Evolutionary conservation across 176 grass and related monocot species (phyloP), one percentile per base, ranked within the genome.

Genomic region (sorghum (Sorghum bicolor)): DNA sequence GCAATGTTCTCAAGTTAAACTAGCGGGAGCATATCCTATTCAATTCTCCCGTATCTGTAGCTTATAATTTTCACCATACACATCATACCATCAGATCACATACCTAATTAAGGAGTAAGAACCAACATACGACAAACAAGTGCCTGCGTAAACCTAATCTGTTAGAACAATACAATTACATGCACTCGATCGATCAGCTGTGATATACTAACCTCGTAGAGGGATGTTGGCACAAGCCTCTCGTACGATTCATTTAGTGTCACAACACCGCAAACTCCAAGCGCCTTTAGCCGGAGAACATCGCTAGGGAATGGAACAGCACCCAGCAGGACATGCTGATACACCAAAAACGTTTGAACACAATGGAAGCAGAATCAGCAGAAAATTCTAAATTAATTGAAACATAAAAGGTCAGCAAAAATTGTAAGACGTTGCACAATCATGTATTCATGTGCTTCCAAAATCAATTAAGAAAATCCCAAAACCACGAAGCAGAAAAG

Each of bases 191-290:
- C 65, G 43, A 10, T 82, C 14, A 83, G 58, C 5, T 75, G 30
- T 33, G 12, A 76, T 13, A 13, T 4, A 57, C 73, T 24, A 84
- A 98, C 96, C 86, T 86, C 75, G 52, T 98, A 98, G n/a, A 98
- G 64, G 28, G 87, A 90, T 44, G 57, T 75, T 53, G 96, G 91
- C 37, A 98, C 96, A 29, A 98, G 91, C 48, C 93, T 92, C 88
- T 98, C 96, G 65, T 95, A 98, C 20, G 93, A 94, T 81, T 98
- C 93, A 48, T 98, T 98, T 47, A 98, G 55, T 74, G 96, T 98
- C 50, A 98, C 89, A 12, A 98, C 93, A 29, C 96, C 93, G 32
- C 81, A 84, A 81, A 98, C 96, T 83, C 96, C 93, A 73, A 98
- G 89, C 75, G 87, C 71, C 87, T 96, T 92, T 64, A 98, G 80